Evolutionary conservation across 768 basidiomycete species (phyloP), one percentile per base, ranked within the genome.

Genomic region (Tylopilus intermedius): DNA sequence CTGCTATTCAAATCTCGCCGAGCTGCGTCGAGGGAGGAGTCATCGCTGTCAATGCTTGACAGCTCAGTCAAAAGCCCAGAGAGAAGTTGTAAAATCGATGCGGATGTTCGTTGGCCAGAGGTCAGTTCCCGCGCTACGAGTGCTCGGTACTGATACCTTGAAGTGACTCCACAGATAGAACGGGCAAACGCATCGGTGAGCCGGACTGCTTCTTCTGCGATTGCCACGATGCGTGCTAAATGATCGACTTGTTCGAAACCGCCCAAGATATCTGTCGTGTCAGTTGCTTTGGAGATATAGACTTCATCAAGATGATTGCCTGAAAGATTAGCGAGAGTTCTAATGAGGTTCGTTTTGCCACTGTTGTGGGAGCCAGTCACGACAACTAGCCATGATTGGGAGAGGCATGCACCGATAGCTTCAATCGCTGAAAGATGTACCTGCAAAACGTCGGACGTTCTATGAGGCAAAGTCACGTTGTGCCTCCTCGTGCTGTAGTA

Each of bases 231-330:
- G 27, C 75, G 76, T 33, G 73, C 71, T n/a, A 68, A 70, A 35
- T 65, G 49, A 65, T 93, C 88, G 26, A 86, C 82, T 70, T 98
- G 95, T 70, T 99, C 96, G 63, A 97, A 98, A 66, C 90, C 88
- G 32, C 96, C 96, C 41, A 99, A 72, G 32, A 99, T 84, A 69
- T 99, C 96, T 67, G 86, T 84, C 1, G 94, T 90, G 66, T 99
- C 96, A 2, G 90, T 93, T 7, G 90, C 85, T 53, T 79, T 85
- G 66, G 89, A 94, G 63, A 97, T 74, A 15, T 82, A 75, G 44
- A 96, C 78, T 66, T 92, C 90, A 21, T 75, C 76, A 1, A 97
- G 76, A 22, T 67, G 42, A 47, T 81, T 78, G 24, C 96, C 95
- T 32, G 81, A 80, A 35, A 84, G 70, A 47, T 80, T 70, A 32